Conservation (phyloP, 352 stramenopile genomes). For the Globisporangium alternatum region DNA sequence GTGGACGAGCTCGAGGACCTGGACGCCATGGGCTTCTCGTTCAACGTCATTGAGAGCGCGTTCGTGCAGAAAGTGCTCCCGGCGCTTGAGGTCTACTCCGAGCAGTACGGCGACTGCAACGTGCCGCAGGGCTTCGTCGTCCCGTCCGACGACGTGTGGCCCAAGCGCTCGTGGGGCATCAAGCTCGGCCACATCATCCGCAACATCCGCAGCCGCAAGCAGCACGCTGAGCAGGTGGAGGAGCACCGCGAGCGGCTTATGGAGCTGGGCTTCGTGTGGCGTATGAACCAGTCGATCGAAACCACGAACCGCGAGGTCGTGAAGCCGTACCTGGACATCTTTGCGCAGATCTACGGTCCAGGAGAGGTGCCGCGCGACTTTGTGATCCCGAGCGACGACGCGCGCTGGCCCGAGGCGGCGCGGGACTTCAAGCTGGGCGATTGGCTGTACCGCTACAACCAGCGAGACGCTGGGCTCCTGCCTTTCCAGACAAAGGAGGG, state of each 20-base stretch:
- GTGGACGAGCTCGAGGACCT: conserved; percentile 51
- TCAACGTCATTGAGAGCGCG: conserved; percentile 57
- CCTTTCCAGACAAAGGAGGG: conserved; percentile 41
- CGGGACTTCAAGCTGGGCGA: conserved; percentile 86
- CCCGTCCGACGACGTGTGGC: conserved; percentile 69
- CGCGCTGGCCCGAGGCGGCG: conserved; percentile 82
- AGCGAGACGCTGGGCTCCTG: conserved; percentile 32
- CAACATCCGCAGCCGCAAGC: conserved; percentile 85
- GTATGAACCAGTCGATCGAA: conserved; percentile 52
- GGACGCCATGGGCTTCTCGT: conserved; percentile 63
- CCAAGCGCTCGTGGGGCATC: conserved; percentile 77
- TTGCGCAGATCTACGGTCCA: conserved; percentile 74
- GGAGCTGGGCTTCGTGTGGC: conserved; percentile 91
- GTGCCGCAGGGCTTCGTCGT: conserved; percentile 91
- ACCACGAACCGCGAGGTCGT: conserved; percentile 54
- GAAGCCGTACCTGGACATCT: conserved; percentile 62
- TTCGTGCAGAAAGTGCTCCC: conserved; percentile 57
- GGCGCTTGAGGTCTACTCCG: conserved; percentile 83
- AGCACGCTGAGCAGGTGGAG: conserved; percentile 87
- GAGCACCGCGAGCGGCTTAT: conserved; percentile 75
- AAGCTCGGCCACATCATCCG: conserved; percentile 88
- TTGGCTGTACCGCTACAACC: conserved; percentile 72
- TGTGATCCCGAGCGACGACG: conserved; percentile 68
- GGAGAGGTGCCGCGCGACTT: conserved; percentile 62
- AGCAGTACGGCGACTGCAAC: conserved; percentile 82